Evolutionary conservation across 305 asterid genomes (phyloP).

Genomic region (Fraxinus albicans): DNA sequence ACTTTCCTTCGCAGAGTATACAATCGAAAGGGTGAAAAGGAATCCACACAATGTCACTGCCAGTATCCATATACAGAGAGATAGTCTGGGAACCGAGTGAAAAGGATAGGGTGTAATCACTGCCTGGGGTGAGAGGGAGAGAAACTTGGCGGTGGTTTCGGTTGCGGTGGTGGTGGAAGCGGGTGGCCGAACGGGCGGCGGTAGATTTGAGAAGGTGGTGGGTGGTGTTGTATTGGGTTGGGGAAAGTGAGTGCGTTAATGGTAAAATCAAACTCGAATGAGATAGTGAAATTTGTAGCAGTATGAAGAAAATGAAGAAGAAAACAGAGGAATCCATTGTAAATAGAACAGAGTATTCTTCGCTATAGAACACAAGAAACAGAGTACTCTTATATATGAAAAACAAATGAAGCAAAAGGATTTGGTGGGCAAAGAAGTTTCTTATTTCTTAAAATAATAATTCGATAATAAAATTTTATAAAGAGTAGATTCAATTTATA

Average conservation of each 20-base stretch:
- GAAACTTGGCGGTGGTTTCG: slow-evolving; percentile 57
- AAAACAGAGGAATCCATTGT: slow-evolving; percentile 58
- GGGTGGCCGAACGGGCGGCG: slow-evolving; percentile 60
- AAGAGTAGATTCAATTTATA: too few relatives aligned
- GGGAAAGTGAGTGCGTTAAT: slow-evolving; percentile 55
- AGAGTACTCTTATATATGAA: slow-evolving; percentile 8
- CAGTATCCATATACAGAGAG: slow-evolving; percentile 91
- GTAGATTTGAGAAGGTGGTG: slow-evolving; percentile 77
- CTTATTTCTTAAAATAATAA: not conserved
- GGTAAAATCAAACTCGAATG: slow-evolving; percentile 46
- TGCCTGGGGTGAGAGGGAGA: slow-evolving; percentile 77
- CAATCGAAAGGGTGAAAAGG: slow-evolving; percentile 90
- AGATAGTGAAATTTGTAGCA: slow-evolving; percentile 4
- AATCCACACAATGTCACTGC: slow-evolving; percentile 92
- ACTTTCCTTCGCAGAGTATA: slow-evolving; percentile 83
- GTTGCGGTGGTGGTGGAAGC: slow-evolving; percentile 49
- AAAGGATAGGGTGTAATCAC: slow-evolving; percentile 79
- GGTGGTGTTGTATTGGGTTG: slow-evolving; percentile 44
- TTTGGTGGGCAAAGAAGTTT: not conserved
- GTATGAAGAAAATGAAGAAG: slow-evolving; percentile 16
- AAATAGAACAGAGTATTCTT: not conserved
- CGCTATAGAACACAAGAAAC: not conserved
- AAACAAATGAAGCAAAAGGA: not conserved
- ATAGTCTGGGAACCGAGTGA: slow-evolving; percentile 60
- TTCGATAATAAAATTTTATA: not conserved